Evolutionary conservation across 352 stramenopile genomes (phyloP), one percentile per base, ranked within the genome.

Genomic region (Phytopythium kandeliae): DNA sequence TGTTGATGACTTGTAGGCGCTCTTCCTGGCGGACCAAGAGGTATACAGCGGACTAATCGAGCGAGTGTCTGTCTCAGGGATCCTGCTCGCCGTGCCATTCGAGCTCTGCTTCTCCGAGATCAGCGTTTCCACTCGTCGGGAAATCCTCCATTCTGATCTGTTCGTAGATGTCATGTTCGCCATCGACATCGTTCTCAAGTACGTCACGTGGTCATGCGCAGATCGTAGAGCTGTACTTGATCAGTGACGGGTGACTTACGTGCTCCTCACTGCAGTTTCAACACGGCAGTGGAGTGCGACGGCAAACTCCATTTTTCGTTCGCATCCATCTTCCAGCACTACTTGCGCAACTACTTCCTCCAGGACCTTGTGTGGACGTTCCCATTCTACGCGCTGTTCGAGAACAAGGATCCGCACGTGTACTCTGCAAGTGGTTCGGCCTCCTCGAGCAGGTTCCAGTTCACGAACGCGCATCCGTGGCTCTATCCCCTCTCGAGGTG

Each of bases 131-230:
- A 53, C 74, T 11, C 70, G 74, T n/a, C 57, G 62, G 33, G 48
- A 36, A 7, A 70, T 89, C 24, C 40, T 85, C 3, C 64, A 62
- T 13, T 55, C 86, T 25, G 81, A 92, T 48, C 60, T 82, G 16
- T 73, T 82, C 37, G 58, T 92, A 9, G 81, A 92, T 54, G 40
- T 31, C 15, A 69, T 89, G 51, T 92, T 92, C 48, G 49, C 52
- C 8, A 49, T 85, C 33, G 78, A 90, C 31, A 87, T 92, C 40
- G n/a, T 76, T 1, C 61, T 90, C 48, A 89, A 86, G 78, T 89
- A 60, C 36, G 63, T 67, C 15, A 9, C n/a, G n/a, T 43, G 9
- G 4, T 19, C 19, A 22, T 46, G 17, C 19, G 1, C 3, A 30
- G 3, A 16, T 56, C 13, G 12, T 2, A 15, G 8, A 41, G 10